Conservation (phyloP, 495 filamentous ascomycete species). For the Parathielavia hyrcaniae region DNA sequence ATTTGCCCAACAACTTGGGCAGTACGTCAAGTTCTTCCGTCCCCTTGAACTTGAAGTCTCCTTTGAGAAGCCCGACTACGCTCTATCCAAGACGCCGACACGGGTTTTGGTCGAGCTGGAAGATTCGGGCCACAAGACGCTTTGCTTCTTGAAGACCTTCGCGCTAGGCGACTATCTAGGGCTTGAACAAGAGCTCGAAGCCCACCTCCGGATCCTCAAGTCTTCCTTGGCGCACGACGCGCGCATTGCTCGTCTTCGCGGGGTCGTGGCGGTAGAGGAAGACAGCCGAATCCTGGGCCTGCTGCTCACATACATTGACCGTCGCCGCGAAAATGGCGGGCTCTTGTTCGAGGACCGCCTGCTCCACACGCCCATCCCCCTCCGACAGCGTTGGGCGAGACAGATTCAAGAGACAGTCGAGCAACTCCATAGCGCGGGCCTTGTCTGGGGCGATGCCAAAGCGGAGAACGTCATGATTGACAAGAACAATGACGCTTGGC, state of each 20-base stretch:
- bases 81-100: slow-evolving; percentile 9
- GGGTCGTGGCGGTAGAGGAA: background rate
- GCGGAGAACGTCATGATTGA: slow-evolving; percentile 45
- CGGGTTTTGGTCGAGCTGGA: slow-evolving; percentile 17
- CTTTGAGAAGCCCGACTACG: slow-evolving; percentile 11
- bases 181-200: slow-evolving; percentile 7
- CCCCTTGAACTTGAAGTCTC: slow-evolving; percentile 15
- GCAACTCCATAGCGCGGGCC: slow-evolving; percentile 31
- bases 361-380: slow-evolving; percentile 8
- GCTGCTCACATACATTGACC: slow-evolving; percentile 10
- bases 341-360: slow-evolving; percentile 4
- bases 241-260: slow-evolving; percentile 5
- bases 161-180: background rate
- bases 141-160: slow-evolving; percentile 19
- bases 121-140: slow-evolving; percentile 11
- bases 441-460: slow-evolving; percentile 47
- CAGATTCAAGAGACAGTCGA: slow-evolving; percentile 21
- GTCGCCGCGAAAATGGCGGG: slow-evolving; percentile 6
- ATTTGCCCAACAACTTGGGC: slow-evolving; percentile 9
- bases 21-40: slow-evolving; percentile 13
- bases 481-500: slow-evolving; percentile 35
- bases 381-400: slow-evolving; percentile 18
- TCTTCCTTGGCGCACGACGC: slow-evolving; percentile 1
- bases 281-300: background rate
- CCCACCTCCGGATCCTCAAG: slow-evolving; percentile 11